These are phyloP conservation scores for Hemerocallis citrina DNA, from an alignment of 106 monocot species.

Conservation along the genomic window DNA sequence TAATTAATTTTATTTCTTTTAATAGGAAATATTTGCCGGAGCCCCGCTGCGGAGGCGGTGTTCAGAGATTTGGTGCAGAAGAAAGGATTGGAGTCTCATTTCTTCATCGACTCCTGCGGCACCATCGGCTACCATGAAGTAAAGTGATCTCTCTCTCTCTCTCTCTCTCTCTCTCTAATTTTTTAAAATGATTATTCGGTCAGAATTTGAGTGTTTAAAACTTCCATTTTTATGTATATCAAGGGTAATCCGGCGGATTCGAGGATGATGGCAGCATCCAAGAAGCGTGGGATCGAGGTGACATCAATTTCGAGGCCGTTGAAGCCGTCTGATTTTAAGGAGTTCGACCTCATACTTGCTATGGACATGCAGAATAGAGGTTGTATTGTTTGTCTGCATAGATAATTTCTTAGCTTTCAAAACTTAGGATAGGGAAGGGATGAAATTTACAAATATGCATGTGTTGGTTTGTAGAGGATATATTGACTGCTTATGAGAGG, in stretches of 20 bases:
- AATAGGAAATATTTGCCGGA: constrained; percentile 90
- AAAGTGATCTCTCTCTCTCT: not conserved
- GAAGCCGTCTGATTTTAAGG: constrained; percentile 71
- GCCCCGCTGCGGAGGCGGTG: constrained; percentile 93
- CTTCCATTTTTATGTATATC: not conserved
- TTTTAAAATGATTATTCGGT: not conserved
- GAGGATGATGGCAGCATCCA: constrained; percentile 71
- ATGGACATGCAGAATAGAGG: constrained; percentile 98
- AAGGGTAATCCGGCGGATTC: constrained; percentile 78
- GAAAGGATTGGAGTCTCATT: constrained; percentile 53
- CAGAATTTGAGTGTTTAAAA: not conserved
- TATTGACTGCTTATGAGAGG: constrained; percentile 68
- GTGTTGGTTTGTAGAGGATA: constrained; percentile 50
- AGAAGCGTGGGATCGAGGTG: constrained; percentile 76
- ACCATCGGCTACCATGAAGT: constrained; percentile 95
- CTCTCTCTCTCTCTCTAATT: not conserved
- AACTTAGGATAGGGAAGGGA: not conserved
- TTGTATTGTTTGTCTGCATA: constrained; percentile 5
- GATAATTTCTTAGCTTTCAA: not conserved
- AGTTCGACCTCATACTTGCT: constrained; percentile 88
- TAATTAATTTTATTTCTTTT: not conserved
- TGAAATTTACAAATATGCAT: not conserved
- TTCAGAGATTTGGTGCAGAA: constrained; percentile 53
- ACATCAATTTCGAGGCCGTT: constrained; percentile 89
- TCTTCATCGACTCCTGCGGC: constrained; percentile 91